A percentile compares a stretch with the other conserved stretches of the same genome.
These are phyloP conservation scores for Alternaria gansuensis DNA, from an alignment of 2,329 filamentous ascomycete genomes.

Conservation along the genomic window DNA sequence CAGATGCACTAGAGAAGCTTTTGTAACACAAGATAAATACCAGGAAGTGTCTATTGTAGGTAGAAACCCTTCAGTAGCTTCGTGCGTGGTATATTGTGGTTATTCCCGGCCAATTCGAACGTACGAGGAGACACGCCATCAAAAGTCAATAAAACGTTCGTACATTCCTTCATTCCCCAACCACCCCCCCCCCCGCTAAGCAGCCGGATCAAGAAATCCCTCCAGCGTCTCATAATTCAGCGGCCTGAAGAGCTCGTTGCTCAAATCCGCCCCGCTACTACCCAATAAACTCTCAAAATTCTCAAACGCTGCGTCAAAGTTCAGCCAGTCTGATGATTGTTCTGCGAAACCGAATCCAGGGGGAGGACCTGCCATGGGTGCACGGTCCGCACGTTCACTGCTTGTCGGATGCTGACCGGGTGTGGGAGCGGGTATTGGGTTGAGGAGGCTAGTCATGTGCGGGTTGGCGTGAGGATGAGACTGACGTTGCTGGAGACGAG, in stretches of 20 bases:
- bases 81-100: not conserved
- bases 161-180: not conserved
- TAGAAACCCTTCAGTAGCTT: no score
- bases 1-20: no score
- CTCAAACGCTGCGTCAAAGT: constrained; percentile 53
- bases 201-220: constrained; percentile 43
- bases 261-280: constrained; percentile 51
- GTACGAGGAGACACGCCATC: not conserved
- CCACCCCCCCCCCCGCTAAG: no score
- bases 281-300: constrained; percentile 53
- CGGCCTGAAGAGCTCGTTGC: constrained; percentile 51
- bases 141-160: not conserved
- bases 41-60: no score
- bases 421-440: constrained; percentile 38
- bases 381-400: constrained; percentile 47
- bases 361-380: constrained; percentile 31
- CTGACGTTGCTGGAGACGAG: constrained; percentile 43
- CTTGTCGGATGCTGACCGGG: constrained; percentile 52
- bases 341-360: constrained; percentile 46
- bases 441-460: constrained; percentile 44
- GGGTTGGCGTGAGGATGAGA: constrained; percentile 28
- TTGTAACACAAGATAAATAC: no score
- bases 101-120: no score
- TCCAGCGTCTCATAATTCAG: constrained; percentile 50
- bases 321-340: constrained; percentile 51